These are phyloP conservation scores for Yarrowia divulgata DNA, from an alignment of 805 yeast genomes.

Conservation along the genomic window DNA sequence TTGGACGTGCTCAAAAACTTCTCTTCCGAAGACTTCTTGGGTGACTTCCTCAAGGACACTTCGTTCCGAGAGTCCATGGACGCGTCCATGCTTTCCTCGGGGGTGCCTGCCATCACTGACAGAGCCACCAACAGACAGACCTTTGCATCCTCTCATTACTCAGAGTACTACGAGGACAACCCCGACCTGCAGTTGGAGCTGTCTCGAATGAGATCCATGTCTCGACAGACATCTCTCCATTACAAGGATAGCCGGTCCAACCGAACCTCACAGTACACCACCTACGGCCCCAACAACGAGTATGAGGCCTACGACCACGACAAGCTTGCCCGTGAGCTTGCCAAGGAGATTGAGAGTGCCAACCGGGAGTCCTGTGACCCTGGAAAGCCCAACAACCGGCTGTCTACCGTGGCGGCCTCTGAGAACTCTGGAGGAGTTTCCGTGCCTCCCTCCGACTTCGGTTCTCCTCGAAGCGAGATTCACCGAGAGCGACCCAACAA, in stretches of 20 bases:
- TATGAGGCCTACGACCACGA: constrained; percentile 30
- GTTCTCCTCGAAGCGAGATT: constrained; percentile 35
- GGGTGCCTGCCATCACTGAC: constrained; percentile 10
- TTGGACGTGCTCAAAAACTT: constrained; percentile 27
- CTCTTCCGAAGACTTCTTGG: constrained; percentile 23
- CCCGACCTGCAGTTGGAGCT: constrained; percentile 39
- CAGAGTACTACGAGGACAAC: constrained; percentile 37
- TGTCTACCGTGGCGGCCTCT: constrained; percentile 32
- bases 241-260: constrained; percentile 29
- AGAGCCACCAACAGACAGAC: constrained; percentile 37
- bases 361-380: constrained; percentile 6
- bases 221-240: constrained; percentile 29
- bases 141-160: constrained; percentile 30
- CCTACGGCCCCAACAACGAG: constrained; percentile 8
- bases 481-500: constrained; percentile 10
- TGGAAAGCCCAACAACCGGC: constrained; percentile 23
- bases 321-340: constrained; percentile 26
- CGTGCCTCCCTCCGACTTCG: constrained; percentile 31
- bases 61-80: constrained; percentile 38
- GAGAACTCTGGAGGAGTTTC: constrained; percentile 28
- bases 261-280: constrained; percentile 33
- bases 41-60: constrained; percentile 36
- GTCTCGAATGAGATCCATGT: constrained; percentile 37
- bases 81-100: constrained; percentile 31
- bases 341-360: constrained; percentile 27